Percentiles rank a stretch among this genome's conserved stretches.
phyloP scores from a whole-genome alignment of 106 monocot species.

The Hemerocallis citrina region DNA sequence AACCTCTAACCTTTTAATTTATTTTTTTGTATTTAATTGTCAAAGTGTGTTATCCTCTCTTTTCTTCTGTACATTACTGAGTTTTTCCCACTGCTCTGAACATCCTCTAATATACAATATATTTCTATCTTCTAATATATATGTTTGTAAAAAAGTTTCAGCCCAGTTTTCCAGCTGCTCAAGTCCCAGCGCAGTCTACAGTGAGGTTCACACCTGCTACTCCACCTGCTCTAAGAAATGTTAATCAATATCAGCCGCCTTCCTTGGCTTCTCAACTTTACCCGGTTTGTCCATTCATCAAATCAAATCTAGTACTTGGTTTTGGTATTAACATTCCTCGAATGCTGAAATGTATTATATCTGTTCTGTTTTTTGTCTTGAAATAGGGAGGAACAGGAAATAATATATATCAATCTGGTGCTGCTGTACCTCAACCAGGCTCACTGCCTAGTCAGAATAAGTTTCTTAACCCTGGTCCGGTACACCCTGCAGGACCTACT shows the following conservation, averaged over 20 bases:
- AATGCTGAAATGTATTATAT: neutral
- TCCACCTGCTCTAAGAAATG: conserved; percentile 57
- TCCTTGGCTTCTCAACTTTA: conserved; percentile 72
- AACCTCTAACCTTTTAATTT: no score
- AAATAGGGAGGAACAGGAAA: conserved; percentile 46
- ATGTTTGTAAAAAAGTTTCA: no score
- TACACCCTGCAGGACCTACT: conserved; percentile 17
- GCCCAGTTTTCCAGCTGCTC: conserved; percentile 33
- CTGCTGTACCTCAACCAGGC: conserved; percentile 26
- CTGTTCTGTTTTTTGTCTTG: conserved; percentile 4
- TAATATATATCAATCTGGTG: conserved; percentile 36
- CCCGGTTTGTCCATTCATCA: conserved; percentile 30
- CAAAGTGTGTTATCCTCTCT: no score
- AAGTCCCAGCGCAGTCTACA: conserved; percentile 39
- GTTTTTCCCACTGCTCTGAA: no score
- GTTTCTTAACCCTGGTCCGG: conserved; percentile 22
- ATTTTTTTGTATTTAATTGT: no score
- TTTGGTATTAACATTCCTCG: neutral
- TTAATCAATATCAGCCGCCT: conserved; percentile 64
- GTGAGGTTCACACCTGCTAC: conserved; percentile 63
- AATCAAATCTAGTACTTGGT: neutral
- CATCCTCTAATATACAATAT: no score
- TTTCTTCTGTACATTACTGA: no score
- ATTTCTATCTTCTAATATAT: no score
- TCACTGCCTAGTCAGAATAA: conserved; percentile 29